Evolutionary conservation across 805 yeast genomes (phyloP), one percentile per base, ranked within the genome.

Genomic region (Candida xiaguanensis): DNA sequence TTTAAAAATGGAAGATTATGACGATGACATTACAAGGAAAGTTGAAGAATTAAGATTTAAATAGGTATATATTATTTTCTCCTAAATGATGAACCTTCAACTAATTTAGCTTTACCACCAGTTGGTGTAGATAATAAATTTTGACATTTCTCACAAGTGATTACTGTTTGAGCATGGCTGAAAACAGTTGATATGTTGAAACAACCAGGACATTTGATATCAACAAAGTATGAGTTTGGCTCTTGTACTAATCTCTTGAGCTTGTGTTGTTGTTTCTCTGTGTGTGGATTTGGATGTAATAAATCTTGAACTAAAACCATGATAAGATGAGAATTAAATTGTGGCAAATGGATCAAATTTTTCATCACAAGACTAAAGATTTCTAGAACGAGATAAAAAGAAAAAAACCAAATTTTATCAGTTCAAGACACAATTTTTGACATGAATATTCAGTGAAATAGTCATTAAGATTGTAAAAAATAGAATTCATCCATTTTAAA

Each of bases 261-360:
- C 45, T 64, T 64, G 58, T 64, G 60, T 50, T 59, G 50, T 41
- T 58, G 59, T 43, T 63, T 61, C 53, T 63, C 69, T 31, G 68
- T 47, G 43, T 61, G 63, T 42, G 66, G 57, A 52, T 50, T 50
- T 42, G 70, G 70, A 63, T 64, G 59, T 55, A 64, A 64, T 53
- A 64, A 63, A 59, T 64, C 70, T 53, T 63, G 65, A 56, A 63
- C 69, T 61, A 64, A 64, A 60, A 64, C 70, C 70, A 50, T 50
- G 15, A 25, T 25, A 26, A 13, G 32, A 26, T 5, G 27, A 14
- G 22, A 25, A 17, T 5, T 5, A 18, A 19, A 4, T 16, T 35
- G 39, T 25, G 31, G 37, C 23, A 34, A 35, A 26, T 5, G 9
- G 9, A 22, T 22, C 24, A 20, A 20, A 20, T 7, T 20, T 9